Evolutionary conservation across 2,329 filamentous ascomycete species (phyloP).

Genomic region (Leptographium lundbergii): DNA sequence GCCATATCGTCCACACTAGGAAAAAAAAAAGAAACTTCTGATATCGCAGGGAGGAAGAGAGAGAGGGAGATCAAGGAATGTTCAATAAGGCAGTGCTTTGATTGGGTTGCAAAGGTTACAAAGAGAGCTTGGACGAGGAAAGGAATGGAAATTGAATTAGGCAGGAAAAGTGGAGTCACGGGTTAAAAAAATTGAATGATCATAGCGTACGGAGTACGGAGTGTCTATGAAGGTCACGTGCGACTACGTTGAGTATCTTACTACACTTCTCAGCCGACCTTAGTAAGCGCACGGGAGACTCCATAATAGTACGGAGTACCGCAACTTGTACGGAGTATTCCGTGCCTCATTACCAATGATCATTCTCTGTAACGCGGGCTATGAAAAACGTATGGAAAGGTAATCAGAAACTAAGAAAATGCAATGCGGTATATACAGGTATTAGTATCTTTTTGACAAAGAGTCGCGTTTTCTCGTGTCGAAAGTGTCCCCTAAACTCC

Average conservation of each 20-base stretch:
- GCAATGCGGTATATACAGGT: background rate
- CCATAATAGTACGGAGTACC: no score
- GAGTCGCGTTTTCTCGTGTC: background rate
- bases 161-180: background rate
- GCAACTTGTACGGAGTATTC: no score
- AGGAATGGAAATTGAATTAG: background rate
- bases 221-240: no score
- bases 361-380: background rate
- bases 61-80: background rate
- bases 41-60: background rate
- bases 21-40: background rate
- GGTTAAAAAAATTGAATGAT: background rate
- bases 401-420: background rate
- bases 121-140: background rate
- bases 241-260: no score
- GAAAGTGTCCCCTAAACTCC: background rate
- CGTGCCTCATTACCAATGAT: no score
- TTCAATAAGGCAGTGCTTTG: background rate
- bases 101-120: background rate
- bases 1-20: slow-evolving; percentile 33
- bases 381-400: background rate
- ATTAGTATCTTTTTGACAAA: background rate
- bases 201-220: no score
- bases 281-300: no score
- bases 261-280: no score